phyloP scores from a whole-genome alignment of 163 green algal species.

The Chlorella variabilis region DNA sequence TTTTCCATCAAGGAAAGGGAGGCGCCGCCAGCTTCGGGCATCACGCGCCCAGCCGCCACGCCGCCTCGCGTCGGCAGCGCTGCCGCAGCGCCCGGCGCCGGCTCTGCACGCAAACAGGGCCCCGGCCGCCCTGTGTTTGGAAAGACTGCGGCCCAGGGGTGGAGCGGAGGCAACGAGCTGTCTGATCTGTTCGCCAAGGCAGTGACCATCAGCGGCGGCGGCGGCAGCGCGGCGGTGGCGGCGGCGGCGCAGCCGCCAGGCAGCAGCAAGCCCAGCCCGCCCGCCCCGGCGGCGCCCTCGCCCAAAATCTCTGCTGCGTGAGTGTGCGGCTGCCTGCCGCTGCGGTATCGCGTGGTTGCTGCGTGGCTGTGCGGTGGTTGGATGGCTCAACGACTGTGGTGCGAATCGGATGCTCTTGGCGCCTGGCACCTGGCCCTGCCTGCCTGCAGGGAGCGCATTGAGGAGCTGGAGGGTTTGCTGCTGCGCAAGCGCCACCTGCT shows the following conservation, averaged over 20 bases:
- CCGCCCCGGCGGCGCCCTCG: neutral
- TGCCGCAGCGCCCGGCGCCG: neutral
- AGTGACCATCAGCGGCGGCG: slow-evolving; percentile 10
- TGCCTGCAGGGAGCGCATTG: slow-evolving; percentile 19
- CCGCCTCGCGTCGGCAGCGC: neutral
- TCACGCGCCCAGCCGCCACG: neutral
- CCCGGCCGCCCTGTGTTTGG: slow-evolving; percentile 15
- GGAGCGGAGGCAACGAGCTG: slow-evolving; percentile 32
- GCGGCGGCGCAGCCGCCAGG: slow-evolving; percentile 14
- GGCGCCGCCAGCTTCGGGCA: neutral
- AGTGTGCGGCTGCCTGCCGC: neutral
- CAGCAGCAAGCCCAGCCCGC: neutral
- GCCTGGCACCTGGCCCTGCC: too few relatives aligned
- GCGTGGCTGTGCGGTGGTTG: too few relatives aligned
- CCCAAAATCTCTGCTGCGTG: slow-evolving; percentile 2
- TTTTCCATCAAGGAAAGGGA: slow-evolving; percentile 61
- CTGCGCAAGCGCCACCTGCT: slow-evolving; percentile 37
- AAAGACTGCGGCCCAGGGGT: slow-evolving; percentile 24
- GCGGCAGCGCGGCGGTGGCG: neutral
- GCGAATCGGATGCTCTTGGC: too few relatives aligned
- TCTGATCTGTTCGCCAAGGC: slow-evolving; percentile 7
- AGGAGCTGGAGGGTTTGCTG: slow-evolving; percentile 39
- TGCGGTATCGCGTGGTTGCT: too few relatives aligned
- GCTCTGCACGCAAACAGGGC: neutral
- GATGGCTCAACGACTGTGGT: too few relatives aligned